Conservation (phyloP, 257 asterid genomes). For the Solanum tarapatanum region DNA sequence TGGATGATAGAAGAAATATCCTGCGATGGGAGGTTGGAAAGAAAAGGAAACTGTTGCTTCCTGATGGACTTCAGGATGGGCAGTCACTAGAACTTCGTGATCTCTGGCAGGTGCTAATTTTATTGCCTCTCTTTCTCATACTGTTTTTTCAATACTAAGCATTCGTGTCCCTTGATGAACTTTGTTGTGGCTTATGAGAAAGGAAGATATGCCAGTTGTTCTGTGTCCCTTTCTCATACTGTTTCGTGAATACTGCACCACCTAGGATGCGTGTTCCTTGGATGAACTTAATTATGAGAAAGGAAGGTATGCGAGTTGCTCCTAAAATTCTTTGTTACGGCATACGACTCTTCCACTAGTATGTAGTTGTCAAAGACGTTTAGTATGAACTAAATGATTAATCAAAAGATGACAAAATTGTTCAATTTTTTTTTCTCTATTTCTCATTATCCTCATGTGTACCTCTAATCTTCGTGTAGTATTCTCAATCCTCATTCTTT, state of each 20-base stretch:
- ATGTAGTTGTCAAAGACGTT: neutral
- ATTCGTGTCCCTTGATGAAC: neutral
- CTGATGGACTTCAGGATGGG: conserved; percentile 58
- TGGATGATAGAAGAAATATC: conserved; percentile 65
- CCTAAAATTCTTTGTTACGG: neutral
- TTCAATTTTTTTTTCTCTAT: neutral
- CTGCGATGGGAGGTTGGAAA: conserved; percentile 75
- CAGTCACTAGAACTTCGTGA: conserved; percentile 68
- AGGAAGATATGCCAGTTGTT: neutral
- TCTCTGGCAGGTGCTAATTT: conserved; percentile 79
- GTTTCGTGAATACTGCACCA: neutral
- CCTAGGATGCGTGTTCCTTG: neutral
- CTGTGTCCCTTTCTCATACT: neutral
- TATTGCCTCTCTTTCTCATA: neutral
- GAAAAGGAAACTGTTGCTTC: conserved; percentile 56
- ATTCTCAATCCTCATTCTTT: neutral
- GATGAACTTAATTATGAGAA: neutral
- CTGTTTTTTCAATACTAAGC: neutral
- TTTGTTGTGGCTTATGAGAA: neutral
- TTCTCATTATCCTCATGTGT: neutral
- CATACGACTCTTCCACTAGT: neutral
- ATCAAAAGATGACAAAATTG: neutral
- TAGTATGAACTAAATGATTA: neutral
- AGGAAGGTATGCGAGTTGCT: neutral
- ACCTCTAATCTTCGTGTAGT: neutral